Evolutionary conservation across 345 rosid species (phyloP), one percentile per base, ranked within the genome.

Genomic region (Dipteronia dyeriana): DNA sequence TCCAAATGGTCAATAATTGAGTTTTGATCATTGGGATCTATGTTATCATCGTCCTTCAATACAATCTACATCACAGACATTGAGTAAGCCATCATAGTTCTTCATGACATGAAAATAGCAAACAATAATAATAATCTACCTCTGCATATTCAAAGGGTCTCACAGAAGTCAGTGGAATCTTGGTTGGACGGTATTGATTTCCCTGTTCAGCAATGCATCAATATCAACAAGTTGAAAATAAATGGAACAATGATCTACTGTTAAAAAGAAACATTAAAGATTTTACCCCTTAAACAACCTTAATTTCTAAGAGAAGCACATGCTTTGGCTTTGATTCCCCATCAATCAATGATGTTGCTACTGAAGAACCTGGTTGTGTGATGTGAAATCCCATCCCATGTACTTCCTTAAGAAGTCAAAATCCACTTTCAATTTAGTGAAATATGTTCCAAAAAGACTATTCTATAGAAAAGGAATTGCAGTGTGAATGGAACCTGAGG

Each of bases 251-350:
- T 61, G 41, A 53, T 26, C 70, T 57, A 53, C 63, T 17, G 26
- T 43, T 66, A 49, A 76, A 69, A 71, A 11, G 68, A 79, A 26
- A 75, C 39, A 69, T 38, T 76, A 73, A 66, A 39, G 74, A 19
- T 62, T 75, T 82, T 73, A 72, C 76, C 54, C 70, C 71, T 71
- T 72, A 45, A 31, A 25, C 39, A 77, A 92, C 99, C 99, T 93
- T 96, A 81, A 96, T 91, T 90, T 96, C 99, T 72, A 96, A 87
- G 77, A 94, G 97, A 82, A 96, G 97, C 75, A 92, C 97, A 83
- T 96, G 99, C 83, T 96, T 96, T 66, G 93, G 99, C 85, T 92
- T 96, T 80, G 99, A 94, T 82, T 96, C 99, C 77, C 99, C 99
- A 84, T 94, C 98, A 81, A 96, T 96, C 64, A 96, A 90, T 65